A percentile compares a stretch with the other conserved stretches of the same genome.
These are phyloP conservation scores for Brassica hybrid DNA, from an alignment of 441 rosid species.

Conservation along the genomic window DNA sequence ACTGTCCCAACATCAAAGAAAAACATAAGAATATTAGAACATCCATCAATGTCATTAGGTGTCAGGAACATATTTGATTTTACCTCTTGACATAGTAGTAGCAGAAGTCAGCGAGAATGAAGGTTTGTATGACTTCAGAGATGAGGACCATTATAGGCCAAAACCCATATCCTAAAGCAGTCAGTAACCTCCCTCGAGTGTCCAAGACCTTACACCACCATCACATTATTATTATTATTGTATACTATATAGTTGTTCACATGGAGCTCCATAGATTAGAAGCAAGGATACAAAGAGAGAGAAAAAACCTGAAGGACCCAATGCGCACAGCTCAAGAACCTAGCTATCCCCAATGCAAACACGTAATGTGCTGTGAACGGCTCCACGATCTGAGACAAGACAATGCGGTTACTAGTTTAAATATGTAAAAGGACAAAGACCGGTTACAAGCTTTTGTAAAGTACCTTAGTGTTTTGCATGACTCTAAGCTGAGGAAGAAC, in stretches of 20 bases:
- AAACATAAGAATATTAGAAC: background rate
- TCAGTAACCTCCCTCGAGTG: slow-evolving; percentile 57
- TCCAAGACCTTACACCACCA: slow-evolving; percentile 52
- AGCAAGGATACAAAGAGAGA: background rate
- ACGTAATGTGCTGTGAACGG: slow-evolving; percentile 75
- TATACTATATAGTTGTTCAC: background rate
- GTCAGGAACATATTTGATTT: background rate
- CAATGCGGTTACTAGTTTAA: slow-evolving; percentile 14
- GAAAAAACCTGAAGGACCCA: slow-evolving; percentile 72
- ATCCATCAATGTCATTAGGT: slow-evolving; percentile 3
- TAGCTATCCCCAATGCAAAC: slow-evolving; percentile 67
- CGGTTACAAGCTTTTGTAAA: background rate
- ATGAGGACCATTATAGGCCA: slow-evolving; percentile 76
- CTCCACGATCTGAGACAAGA: slow-evolving; percentile 58
- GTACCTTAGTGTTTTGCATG: slow-evolving; percentile 79
- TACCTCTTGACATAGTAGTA: slow-evolving; percentile 72
- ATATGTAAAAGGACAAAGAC: background rate
- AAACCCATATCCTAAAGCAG: slow-evolving; percentile 67
- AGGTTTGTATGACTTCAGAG: slow-evolving; percentile 66
- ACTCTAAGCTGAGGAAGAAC: slow-evolving; percentile 71
- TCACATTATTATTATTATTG: background rate
- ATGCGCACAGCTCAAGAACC: slow-evolving; percentile 71
- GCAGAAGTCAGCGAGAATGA: slow-evolving; percentile 70
- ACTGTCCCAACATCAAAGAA: slow-evolving; percentile 37
- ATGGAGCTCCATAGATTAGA: background rate